A percentile compares a stretch with the other conserved stretches of the same genome.
These are phyloP conservation scores for Fragaria vesca DNA, from an alignment of 306 rosid species.

Conservation along the genomic window DNA sequence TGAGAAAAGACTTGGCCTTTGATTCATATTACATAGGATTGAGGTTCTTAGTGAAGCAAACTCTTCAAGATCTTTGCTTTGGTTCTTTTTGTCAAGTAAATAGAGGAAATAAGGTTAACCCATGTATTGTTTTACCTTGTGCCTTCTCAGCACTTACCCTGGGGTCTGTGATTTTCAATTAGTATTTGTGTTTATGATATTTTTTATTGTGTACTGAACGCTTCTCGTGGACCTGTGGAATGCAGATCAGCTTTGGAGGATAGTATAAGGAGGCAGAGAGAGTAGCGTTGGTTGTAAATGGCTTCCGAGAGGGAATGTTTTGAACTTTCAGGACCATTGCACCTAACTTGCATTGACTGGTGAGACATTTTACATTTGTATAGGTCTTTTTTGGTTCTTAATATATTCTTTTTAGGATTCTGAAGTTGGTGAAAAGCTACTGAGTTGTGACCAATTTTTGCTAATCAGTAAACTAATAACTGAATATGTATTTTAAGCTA, in stretches of 20 bases:
- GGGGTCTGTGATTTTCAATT: not conserved
- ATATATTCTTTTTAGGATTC: not conserved
- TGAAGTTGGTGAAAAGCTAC: not conserved
- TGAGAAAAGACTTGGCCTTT: not conserved
- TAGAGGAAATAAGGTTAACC: not conserved
- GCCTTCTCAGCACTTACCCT: not conserved
- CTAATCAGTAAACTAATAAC: not conserved
- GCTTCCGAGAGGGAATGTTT: constrained; percentile 67
- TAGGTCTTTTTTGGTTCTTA: not conserved
- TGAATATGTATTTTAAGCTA: not conserved
- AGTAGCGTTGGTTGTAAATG: constrained; percentile 36
- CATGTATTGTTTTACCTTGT: not conserved
- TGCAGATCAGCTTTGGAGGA: constrained; percentile 31
- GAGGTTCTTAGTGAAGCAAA: not conserved
- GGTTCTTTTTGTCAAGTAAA: not conserved
- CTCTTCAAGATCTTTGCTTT: constrained; percentile 6
- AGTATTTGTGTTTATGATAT: not conserved
- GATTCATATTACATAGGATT: not conserved
- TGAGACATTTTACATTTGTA: constrained; percentile 26
- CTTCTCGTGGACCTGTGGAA: not conserved
- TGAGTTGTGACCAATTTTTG: not conserved
- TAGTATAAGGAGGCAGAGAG: constrained; percentile 20
- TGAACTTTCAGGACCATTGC: constrained; percentile 77
- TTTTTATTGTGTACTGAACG: not conserved
- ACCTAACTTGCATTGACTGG: constrained; percentile 72